Evolutionary conservation across 345 rosid genomes (phyloP), one percentile per base, ranked within the genome.

Genomic region (Populus davidiana): DNA sequence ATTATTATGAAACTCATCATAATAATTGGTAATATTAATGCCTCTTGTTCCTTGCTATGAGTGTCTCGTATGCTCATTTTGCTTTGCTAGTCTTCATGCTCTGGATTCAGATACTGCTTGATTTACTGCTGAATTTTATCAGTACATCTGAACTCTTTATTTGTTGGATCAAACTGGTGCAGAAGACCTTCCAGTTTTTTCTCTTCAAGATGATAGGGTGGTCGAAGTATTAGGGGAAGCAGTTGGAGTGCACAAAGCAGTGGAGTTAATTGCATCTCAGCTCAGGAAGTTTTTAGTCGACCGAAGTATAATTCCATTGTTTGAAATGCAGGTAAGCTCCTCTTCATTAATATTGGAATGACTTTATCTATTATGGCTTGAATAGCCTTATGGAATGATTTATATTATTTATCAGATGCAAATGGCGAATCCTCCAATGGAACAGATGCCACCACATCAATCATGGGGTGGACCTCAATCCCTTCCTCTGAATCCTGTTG

Each of bases 121-220:
- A 33, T 44, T 63, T 33, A 29, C 70, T 78, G 23, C 35, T 72
- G 70, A 23, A 18, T 65, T 50, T 36, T 52, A 23, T 14, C 14
- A 25, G 33, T 75, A 14, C 41, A n/a, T 50, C 64, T 76, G 27
- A 59, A 49, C 72, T 75, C 23, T 21, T 49, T 56, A 25, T 64
- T 76, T 78, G 44, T 65, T 36, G 49, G 10, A 69, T 44, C 44
- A 65, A 80, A 67, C 78, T 83, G 72, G 65, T 89, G 87, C 90
- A 96, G 98, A 96, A 78, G 97, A 91, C 66, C 91, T 96, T 65
- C 99, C 99, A 31, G 87, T 89, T 74, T 94, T 96, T 86, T 91
- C 99, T 43, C 98, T 96, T 81, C 98, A 91, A 89, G 98, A 96
- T 80, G 99, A 96, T 87, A 87, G 98, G 88, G 97, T 92, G 81